These are phyloP conservation scores for Vitis riparia DNA, from an alignment of 164 flowering plant genomes.

Conservation along the genomic window DNA sequence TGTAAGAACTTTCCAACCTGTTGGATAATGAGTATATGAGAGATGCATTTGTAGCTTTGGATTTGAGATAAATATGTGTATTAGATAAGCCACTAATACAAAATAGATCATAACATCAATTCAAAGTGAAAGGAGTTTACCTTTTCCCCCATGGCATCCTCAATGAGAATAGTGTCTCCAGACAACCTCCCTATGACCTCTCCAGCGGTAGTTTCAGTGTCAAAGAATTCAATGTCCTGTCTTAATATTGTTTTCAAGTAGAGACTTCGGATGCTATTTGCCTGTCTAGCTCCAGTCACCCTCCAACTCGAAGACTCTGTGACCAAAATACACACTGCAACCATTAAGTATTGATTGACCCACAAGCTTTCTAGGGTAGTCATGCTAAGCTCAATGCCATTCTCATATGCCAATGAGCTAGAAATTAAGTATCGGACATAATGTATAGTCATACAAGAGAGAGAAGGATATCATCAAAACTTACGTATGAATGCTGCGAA, in stretches of 20 bases:
- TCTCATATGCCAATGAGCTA: no score
- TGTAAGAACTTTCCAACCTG: constrained; percentile 28
- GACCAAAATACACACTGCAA: background rate
- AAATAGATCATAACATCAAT: no score
- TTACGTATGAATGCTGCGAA: constrained; percentile 14
- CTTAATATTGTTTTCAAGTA: constrained; percentile 8
- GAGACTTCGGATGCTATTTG: constrained; percentile 13
- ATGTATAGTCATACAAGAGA: no score
- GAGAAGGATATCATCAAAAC: no score
- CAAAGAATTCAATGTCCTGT: constrained; percentile 15
- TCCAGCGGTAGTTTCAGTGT: constrained; percentile 15
- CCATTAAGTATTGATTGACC: no score
- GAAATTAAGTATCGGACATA: no score
- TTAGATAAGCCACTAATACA: background rate
- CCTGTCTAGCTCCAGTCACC: constrained; percentile 17
- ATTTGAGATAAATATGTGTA: background rate
- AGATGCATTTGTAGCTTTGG: no score
- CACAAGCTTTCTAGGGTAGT: no score
- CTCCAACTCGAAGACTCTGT: constrained; percentile 18
- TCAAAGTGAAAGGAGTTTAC: background rate
- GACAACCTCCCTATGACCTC: no score
- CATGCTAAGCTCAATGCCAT: no score
- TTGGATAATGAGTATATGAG: background rate
- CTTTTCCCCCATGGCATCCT: constrained; percentile 20
- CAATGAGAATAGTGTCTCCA: constrained; percentile 1